Evolutionary conservation across 2,329 filamentous ascomycete species (phyloP), one percentile per base, ranked within the genome.

Genomic region (Aureobasidium sp.): DNA sequence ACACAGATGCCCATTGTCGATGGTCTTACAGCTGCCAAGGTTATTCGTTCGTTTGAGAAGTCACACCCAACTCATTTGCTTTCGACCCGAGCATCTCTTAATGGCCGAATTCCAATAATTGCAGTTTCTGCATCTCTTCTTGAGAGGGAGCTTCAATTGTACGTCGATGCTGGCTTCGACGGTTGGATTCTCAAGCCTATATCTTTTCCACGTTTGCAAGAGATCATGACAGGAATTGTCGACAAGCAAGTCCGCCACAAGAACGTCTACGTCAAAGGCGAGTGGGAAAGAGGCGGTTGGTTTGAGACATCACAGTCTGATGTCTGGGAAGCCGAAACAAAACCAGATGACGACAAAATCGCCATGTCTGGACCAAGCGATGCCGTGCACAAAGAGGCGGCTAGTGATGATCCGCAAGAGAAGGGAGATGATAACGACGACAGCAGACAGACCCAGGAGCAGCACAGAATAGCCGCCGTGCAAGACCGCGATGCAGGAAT

Each of bases 161-260:
- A 96, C 67, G 82, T 91, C 47, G 80, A 88, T 48, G 85, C 86
- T 7, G 91, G 91, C 0, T 96, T 96, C 67, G 91, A 96, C 67
- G 91, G 88, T 27, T 96, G 91, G 91, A 91, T 96, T 29, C 77
- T 95, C 62, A 96, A 96, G 70, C 91, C 91, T 0, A 89, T 96
- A 48, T 86, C 93, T 64, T 95, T 96, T 70, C 84, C 85, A 67
- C 82, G 90, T 9, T 78, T 96, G 0, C 84, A 84, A 63, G 80
- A 82, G 26, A 78, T 96, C 8, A 80, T 96, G 61, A 73, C 78
- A 0, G 90, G 90, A 1, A 89, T 94, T 42, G 79, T 84, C 2
- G 81, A 89, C 50, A 76, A 81, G 0, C 75, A 82, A 0, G 75
- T 81, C 0, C 81, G 90, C 20, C 74, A 82, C 20, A 73, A 78